Conservation (phyloP, 805 yeast genomes). For the Hanseniaspora occidentalis region DNA sequence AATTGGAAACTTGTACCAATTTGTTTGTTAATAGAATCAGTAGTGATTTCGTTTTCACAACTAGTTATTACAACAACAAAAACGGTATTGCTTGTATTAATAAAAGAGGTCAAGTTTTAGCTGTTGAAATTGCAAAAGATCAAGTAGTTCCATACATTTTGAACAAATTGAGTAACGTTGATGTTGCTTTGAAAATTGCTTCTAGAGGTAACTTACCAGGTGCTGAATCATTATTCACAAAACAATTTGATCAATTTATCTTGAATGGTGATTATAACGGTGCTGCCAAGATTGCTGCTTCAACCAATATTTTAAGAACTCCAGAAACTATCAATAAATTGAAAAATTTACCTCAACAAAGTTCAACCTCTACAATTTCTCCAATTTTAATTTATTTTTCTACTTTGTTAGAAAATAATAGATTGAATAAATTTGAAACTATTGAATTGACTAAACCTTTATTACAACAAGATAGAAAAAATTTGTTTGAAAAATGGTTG, state of each 20-base stretch:
- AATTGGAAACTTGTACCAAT: slow-evolving; percentile 82
- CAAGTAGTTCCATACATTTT: slow-evolving; percentile 83
- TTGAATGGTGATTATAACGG: slow-evolving; percentile 76
- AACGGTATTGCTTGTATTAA: slow-evolving; percentile 89
- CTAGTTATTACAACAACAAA: slow-evolving; percentile 54
- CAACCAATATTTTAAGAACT: slow-evolving; percentile 85
- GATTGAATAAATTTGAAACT: slow-evolving; percentile 85
- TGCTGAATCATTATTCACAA: slow-evolving; percentile 82
- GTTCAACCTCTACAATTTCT: slow-evolving; percentile 62
- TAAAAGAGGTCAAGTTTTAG: slow-evolving; percentile 88
- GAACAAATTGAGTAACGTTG: slow-evolving; percentile 73
- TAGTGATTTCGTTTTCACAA: slow-evolving; percentile 89
- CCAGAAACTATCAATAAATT: slow-evolving; percentile 88
- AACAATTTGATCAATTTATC: slow-evolving; percentile 80
- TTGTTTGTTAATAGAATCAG: slow-evolving; percentile 93
- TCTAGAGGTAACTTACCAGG: slow-evolving; percentile 96
- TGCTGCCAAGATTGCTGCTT: slow-evolving; percentile 96
- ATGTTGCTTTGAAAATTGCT: slow-evolving; percentile 77
- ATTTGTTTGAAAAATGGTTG: slow-evolving; percentile 90
- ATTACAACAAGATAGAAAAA: slow-evolving; percentile 87
- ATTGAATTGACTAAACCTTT: slow-evolving; percentile 93
- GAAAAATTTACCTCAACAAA: slow-evolving; percentile 78
- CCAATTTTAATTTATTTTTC: slow-evolving; percentile 91
- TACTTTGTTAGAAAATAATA: slow-evolving; percentile 81
- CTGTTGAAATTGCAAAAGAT: slow-evolving; percentile 77